Base-by-base conservation (phyloP, 176 grass and related monocot genomes). In the Areca catechu region DNA sequence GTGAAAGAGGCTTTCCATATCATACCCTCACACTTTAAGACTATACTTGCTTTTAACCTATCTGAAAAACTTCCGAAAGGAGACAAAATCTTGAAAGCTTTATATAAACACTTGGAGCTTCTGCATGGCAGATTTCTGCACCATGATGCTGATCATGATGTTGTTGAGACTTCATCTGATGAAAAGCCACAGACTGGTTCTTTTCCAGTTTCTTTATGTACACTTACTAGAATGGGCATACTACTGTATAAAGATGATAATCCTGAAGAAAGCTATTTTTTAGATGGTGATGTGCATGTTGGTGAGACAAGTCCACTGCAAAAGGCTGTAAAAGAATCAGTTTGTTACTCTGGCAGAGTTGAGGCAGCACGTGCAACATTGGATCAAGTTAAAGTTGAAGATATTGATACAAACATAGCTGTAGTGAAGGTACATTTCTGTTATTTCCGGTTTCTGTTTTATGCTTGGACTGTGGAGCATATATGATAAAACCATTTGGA, bases 61-160 rank as follows among this genome's bases (percentile, higher is more conserved):
- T 84, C 87, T 55, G 93, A 98, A 77, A 88, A 92, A 68, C 69
- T 98, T 28, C 93, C 93, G 7, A 92, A 98, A 63, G 93, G 93
- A 17, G 93, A 98, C 61, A 98, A 88, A 61, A 85, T 98, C 68
- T 23, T 98, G 62, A 81, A 85, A 59, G 93, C 83, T 21, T 51
- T 98, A 70, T 70, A 91, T 5, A 70, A 43, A 22, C 75, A 98
- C 48, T 68, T 92, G 62, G 51, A 88, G 52, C 60, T 72, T 14
- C 56, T 87, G 1, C 34, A 65, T 56, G 63, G 50, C 5, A 82
- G 64, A 73, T 79, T 71, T 29, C 69, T 60, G 51, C 74, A 30
- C n/a, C 55, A 49, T 5, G 51, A 70, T 20, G 74, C 54, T 27
- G 60, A 28, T 15, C 55, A 49, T 7, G 51, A 70, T 21, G 74